Conservation (phyloP, 345 rosid genomes). For the Eutrema yunnanense region DNA sequence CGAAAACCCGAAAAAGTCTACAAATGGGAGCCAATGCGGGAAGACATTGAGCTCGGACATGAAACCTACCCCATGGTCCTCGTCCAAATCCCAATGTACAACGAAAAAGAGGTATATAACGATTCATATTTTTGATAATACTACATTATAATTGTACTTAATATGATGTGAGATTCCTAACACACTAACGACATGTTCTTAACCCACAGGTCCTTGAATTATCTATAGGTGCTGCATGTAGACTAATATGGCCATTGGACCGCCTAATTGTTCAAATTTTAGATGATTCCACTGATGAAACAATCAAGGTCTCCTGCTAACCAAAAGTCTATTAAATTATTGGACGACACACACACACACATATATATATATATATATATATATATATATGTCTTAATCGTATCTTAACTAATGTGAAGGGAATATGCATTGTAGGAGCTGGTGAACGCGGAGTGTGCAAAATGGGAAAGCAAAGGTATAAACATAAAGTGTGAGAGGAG, state of each 20-base stretch:
- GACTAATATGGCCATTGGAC: conserved; percentile 51
- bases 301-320: conserved; percentile 39
- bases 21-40: conserved; percentile 37
- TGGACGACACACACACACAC: not conserved
- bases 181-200: not conserved
- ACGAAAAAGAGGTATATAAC: conserved; percentile 26
- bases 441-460: conserved; percentile 23
- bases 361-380: not conserved
- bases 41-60: conserved; percentile 42
- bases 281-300: conserved; percentile 57
- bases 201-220: conserved; percentile 43
- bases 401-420: not conserved
- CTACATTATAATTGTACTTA: not conserved
- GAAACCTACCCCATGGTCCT: conserved; percentile 30
- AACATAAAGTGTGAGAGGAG: conserved; percentile 34
- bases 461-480: conserved; percentile 29
- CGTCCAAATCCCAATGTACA: conserved; percentile 34
- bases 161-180: not conserved
- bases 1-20: conserved; percentile 34
- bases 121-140: not conserved
- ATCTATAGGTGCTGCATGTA: conserved; percentile 61
- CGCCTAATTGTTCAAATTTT: conserved; percentile 54
- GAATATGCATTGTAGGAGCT: conserved; percentile 7
- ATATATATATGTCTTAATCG: too few relatives aligned
- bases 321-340: not conserved